A percentile compares a stretch with the other conserved stretches of the same genome.
These are phyloP conservation scores for Botrytis fragariae DNA, from an alignment of 2,329 filamentous ascomycete species.

Conservation along the genomic window DNA sequence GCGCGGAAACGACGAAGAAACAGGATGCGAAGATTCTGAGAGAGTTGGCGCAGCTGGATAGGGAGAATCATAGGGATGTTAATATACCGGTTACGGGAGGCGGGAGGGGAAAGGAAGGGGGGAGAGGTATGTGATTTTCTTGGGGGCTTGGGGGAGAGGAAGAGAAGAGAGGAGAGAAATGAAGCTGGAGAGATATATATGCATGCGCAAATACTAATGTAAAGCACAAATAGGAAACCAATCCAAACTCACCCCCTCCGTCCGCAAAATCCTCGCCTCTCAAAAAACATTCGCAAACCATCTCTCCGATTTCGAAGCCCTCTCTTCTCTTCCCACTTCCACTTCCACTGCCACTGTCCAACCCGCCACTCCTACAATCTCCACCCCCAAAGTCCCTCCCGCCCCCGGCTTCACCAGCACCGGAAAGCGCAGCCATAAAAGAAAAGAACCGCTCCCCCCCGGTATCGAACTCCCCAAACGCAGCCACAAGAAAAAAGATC, in stretches of 20 bases:
- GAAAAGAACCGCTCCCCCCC: conserved; percentile 5
- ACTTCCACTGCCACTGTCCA: conserved; percentile 33
- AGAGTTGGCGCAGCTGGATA: conserved; percentile 78
- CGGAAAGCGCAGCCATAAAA: conserved; percentile 26
- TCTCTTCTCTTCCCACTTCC: conserved; percentile 45
- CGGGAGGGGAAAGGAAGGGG: conserved; percentile 45
- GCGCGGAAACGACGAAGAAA: conserved; percentile 66
- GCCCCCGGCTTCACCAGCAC: conserved; percentile 29
- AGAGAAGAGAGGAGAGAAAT: background rate
- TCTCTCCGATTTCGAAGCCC: conserved; percentile 73
- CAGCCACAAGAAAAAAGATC: conserved; percentile 36
- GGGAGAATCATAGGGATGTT: conserved; percentile 72
- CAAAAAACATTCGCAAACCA: conserved; percentile 84
- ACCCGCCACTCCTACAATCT: conserved; percentile 21
- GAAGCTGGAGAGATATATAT: background rate
- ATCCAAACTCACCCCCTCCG: conserved; percentile 46
- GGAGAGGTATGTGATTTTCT: conserved; percentile 25
- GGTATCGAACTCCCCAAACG: background rate
- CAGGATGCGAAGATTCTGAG: conserved; percentile 79
- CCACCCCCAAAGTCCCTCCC: conserved; percentile 30
- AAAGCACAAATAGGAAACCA: conserved; percentile 30
- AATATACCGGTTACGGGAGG: conserved; percentile 64
- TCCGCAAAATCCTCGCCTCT: conserved; percentile 73
- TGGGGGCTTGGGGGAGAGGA: accelerated
- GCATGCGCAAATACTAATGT: background rate